Percentiles rank a stretch among this genome's conserved stretches.
phyloP scores from a whole-genome alignment of 2,329 filamentous ascomycete species.

The Fusarium coffeatum region DNA sequence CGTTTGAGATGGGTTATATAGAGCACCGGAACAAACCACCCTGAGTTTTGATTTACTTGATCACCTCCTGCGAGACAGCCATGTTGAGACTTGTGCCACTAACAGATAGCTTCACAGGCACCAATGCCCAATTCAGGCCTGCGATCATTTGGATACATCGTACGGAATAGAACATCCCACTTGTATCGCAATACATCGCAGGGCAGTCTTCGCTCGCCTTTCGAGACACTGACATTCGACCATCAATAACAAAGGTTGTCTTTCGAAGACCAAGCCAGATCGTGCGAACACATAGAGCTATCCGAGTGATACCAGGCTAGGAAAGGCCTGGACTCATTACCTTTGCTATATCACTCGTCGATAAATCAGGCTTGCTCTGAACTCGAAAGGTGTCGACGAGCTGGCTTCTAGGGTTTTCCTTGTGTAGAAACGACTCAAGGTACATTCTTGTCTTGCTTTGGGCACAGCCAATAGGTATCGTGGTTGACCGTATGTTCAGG shows the following conservation, averaged over 20 bases:
- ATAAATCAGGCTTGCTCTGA: background rate
- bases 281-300: too few species aligned
- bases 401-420: background rate
- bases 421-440: background rate
- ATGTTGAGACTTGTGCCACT: background rate
- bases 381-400: background rate
- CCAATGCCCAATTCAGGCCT: background rate
- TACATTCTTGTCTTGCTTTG: background rate
- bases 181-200: background rate
- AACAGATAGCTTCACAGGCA: background rate
- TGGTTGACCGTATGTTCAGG: background rate
- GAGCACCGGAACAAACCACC: background rate
- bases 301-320: background rate
- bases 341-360: background rate
- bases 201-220: background rate
- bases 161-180: background rate
- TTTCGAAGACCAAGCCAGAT: background rate
- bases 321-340: background rate
- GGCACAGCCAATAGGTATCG: background rate
- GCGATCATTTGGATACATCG: background rate
- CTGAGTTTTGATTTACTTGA: background rate
- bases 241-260: background rate
- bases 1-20: background rate
- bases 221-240: background rate
- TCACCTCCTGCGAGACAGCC: slow-evolving; percentile 18